Evolutionary conservation across 495 filamentous ascomycete species (phyloP), one percentile per base, ranked within the genome.

Genomic region (Penicillium manginii): DNA sequence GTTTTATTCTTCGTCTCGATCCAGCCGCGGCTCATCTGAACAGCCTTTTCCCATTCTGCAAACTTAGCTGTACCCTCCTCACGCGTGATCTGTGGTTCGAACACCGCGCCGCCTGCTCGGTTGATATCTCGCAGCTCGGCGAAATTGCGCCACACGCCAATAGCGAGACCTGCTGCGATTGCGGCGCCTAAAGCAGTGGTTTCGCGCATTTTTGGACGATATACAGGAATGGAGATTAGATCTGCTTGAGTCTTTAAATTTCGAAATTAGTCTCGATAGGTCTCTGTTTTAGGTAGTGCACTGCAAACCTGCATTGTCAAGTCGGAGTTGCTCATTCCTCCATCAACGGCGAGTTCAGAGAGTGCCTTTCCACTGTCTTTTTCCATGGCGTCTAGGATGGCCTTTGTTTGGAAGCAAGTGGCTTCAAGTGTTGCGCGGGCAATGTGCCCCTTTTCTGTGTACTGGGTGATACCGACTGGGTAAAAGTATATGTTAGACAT

Each of bases 371-470:
- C 86, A 43, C 88, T 92, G 72, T 98, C 93, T 58, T 89, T 90
- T 63, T 92, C 91, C 94, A 98, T 98, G 52, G 94, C 92, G 55
- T 93, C 86, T 10, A 97, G 81, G 64, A 98, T 97, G 7, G 93
- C 93, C 60, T 93, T 92, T 32, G 94, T 97, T 71, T 98, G 93
- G 76, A 88, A 96, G 76, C 93, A 97, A 23, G 91, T 93, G 11
- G 93, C 93, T 75, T 98, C 93, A 15, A 98, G 84, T 0, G 93
- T 96, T 32, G 93, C 93, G 31, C 93, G 87, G 11, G 93, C 93
- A 56, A 98, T 92, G 70, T 98, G 93, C 32, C 91, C 93, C 61
- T 88, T 89, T 63, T 91, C 78, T 0, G 94, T 98, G 74, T 93
- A 88, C 73, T 96, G 91, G 2, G 93, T 97, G 57, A 98, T 90